Evolutionary conservation across 345 rosid species (phyloP).

Genomic region (Camelina sativa): DNA sequence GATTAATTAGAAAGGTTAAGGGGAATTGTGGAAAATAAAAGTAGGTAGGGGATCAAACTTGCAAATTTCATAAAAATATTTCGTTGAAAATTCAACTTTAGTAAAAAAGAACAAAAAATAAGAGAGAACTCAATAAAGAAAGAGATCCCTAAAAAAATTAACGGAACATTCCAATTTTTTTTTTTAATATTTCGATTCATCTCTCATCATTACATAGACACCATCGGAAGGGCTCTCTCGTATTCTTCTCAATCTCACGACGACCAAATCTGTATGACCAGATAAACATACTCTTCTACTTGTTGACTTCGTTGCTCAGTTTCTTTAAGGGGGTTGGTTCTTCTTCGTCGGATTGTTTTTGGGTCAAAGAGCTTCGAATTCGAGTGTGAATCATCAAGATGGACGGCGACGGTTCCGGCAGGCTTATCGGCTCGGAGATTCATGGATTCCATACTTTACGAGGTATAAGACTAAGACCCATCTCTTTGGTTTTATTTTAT

Average conservation of each 20-base stretch:
- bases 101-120: background rate
- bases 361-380: background rate
- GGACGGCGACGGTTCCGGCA: conserved; percentile 49
- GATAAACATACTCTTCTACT: background rate
- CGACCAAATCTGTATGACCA: conserved; percentile 6
- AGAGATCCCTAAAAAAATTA: background rate
- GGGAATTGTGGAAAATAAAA: background rate
- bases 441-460: conserved; percentile 83
- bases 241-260: conserved; percentile 8
- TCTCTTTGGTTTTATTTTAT: background rate
- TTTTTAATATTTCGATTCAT: background rate
- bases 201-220: conserved; percentile 14
- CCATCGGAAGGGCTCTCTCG: conserved; percentile 20
- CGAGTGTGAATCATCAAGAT: conserved; percentile 35
- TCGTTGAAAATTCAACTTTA: background rate
- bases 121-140: background rate
- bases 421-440: conserved; percentile 74
- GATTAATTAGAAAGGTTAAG: background rate
- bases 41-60: conserved; percentile 11
- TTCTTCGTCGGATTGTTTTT: background rate
- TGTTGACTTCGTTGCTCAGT: conserved; percentile 6
- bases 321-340: conserved; percentile 1
- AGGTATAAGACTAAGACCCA: conserved; percentile 50
- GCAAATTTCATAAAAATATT: conserved; percentile 10
- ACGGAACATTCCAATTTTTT: background rate